Evolutionary conservation across 768 basidiomycete genomes (phyloP).

Genomic region (Leucosporidium scottii): DNA sequence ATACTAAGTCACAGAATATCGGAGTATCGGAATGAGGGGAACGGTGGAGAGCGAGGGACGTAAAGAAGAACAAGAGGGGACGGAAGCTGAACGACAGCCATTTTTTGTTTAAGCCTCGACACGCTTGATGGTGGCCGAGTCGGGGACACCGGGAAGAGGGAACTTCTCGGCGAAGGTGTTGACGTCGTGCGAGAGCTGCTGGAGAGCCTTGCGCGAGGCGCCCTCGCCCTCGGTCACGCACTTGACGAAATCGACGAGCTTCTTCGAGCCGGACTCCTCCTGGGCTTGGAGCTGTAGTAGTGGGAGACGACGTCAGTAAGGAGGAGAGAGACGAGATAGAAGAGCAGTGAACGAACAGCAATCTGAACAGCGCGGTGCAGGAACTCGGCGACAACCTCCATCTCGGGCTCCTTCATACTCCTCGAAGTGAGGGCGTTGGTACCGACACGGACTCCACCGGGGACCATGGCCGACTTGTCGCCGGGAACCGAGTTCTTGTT

Average conservation of each 20-base stretch:
- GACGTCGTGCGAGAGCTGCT: constrained; percentile 70
- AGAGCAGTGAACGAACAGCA: constrained; percentile 42
- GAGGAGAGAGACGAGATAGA: background rate
- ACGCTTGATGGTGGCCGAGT: constrained; percentile 11
- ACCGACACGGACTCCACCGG: constrained; percentile 94
- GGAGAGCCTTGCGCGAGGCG: constrained; percentile 61
- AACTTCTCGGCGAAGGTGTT: constrained; percentile 70
- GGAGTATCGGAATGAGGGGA: no score
- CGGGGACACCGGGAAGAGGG: constrained; percentile 80
- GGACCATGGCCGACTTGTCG: constrained; percentile 88
- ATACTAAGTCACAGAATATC: no score
- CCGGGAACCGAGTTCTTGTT: constrained; percentile 90
- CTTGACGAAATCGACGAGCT: constrained; percentile 91
- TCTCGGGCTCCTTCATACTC: constrained; percentile 79
- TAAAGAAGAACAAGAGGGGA: no score
- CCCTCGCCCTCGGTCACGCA: constrained; percentile 61
- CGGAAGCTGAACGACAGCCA: no score
- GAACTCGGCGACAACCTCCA: constrained; percentile 79
- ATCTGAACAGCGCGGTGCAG: constrained; percentile 92
- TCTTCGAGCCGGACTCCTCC: constrained; percentile 88
- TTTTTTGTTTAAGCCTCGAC: background rate
- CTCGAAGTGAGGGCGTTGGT: constrained; percentile 91
- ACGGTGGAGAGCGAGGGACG: no score
- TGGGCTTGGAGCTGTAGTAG: constrained; percentile 57
- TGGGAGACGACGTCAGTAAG: background rate